Conservation (phyloP, 768 basidiomycete species). For the Suillus tomentosus region DNA sequence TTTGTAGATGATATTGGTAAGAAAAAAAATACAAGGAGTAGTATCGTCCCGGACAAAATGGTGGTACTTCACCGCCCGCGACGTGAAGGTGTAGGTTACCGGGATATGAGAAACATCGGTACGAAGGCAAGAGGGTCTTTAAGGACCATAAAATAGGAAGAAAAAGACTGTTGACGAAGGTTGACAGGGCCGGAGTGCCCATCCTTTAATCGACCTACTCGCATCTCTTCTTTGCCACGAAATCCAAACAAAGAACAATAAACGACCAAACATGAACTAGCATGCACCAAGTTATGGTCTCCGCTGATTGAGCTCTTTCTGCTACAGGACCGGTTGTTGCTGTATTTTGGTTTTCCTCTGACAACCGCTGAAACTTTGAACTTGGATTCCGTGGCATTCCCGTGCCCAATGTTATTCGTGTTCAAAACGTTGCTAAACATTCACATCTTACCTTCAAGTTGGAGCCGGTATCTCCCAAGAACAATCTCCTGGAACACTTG, state of each 20-base stretch:
- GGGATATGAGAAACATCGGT: conserved; percentile 34
- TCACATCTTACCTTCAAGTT: background rate
- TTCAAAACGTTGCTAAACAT: background rate
- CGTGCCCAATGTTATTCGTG: background rate
- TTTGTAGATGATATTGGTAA: conserved; percentile 15
- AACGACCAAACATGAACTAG: conserved; percentile 4
- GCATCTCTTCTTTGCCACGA: conserved; percentile 27
- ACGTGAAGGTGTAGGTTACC: conserved; percentile 57
- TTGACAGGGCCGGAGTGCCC: conserved; percentile 42
- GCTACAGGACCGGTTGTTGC: conserved; percentile 27
- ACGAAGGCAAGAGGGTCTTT: conserved; percentile 38
- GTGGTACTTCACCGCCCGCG: conserved; percentile 56
- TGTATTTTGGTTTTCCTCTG: conserved; percentile 1
- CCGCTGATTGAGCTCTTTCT: conserved; percentile 30
- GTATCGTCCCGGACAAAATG: conserved; percentile 35
- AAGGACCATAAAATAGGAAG: conserved; percentile 46
- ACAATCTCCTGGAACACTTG: no score
- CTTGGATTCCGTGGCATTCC: conserved; percentile 3
- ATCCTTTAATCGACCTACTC: conserved; percentile 30
- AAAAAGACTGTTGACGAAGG: conserved; percentile 50
- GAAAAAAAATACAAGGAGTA: conserved; percentile 12
- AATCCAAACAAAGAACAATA: conserved; percentile 26
- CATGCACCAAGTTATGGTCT: conserved; percentile 6
- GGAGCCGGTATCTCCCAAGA: background rate
- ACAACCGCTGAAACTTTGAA: conserved; percentile 3